Evolutionary conservation across 352 stramenopile species (phyloP).

Genomic region (Pythium dissimile): DNA sequence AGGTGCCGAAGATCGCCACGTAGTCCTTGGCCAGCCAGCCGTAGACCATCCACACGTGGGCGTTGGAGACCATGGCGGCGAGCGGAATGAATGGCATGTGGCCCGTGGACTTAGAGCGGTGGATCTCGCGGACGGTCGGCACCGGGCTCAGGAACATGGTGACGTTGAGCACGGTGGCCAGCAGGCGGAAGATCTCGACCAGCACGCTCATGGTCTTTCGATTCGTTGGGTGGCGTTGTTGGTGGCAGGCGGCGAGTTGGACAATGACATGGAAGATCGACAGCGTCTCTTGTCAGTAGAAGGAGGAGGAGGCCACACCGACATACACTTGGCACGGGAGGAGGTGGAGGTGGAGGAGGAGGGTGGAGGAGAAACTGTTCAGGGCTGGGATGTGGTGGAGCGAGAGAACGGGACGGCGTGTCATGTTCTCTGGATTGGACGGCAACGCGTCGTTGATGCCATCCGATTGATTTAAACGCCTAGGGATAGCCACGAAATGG

Average conservation of each 20-base stretch:
- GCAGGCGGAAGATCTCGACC: constrained; percentile 6
- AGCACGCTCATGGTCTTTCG: not conserved
- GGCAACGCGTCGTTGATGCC: not conserved
- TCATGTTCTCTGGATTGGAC: not conserved
- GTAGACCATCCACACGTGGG: constrained; percentile 31
- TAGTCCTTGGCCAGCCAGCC: constrained; percentile 10
- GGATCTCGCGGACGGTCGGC: constrained; percentile 3
- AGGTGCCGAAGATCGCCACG: constrained; percentile 4
- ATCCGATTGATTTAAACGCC: not conserved
- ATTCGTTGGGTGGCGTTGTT: not conserved
- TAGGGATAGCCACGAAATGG: not conserved
- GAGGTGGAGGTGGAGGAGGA: not conserved
- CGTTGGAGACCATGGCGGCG: constrained; percentile 42
- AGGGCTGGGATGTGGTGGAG: too few relatives aligned
- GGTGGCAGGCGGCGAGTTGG: not conserved
- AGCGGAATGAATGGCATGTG: constrained; percentile 38
- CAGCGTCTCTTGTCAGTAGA: not conserved
- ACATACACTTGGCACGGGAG: not conserved
- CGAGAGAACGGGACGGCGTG: too few relatives aligned
- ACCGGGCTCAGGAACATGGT: constrained; percentile 7
- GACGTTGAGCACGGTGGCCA: constrained; percentile 5
- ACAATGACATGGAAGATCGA: not conserved
- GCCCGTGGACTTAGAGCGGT: constrained; percentile 8
- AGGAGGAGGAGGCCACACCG: not conserved
- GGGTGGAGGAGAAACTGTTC: not conserved